Evolutionary conservation across 495 filamentous ascomycete species (phyloP), one percentile per base, ranked within the genome.

Genomic region (Chaetomium tenue): DNA sequence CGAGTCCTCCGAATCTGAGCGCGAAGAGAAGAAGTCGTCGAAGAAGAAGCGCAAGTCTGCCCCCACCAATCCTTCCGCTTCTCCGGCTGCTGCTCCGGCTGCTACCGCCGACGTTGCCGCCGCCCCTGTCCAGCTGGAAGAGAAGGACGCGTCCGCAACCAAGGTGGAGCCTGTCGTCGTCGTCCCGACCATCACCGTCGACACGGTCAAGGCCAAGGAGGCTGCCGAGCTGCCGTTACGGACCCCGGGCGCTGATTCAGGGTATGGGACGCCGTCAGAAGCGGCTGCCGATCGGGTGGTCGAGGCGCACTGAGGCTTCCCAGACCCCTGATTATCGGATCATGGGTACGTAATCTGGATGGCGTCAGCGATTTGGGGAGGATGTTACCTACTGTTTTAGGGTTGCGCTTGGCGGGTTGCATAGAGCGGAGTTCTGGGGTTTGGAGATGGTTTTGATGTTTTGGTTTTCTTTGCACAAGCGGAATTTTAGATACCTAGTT

Each of bases 201-300:
- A 70, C n/a, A 51, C 63, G 42, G 61, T 50, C 44, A 63, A 70
- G 23, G 63, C 55, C 25, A 74, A 60, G 53, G 64, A 66, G 12
- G 71, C 66, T n/a, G 71, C 61, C 1, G 48, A 40, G 65, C 72
- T 30, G 23, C 42, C 52, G 33, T 47, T 50, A n/a, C 26, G 54
- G 70, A 65, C 46, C 50, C 64, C 66, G 61, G 65, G 71, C 1
- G 68, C 47, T 6, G 75, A 77, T 51, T 76, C 75, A 3, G 75
- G 74, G 13, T 77, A 76, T 52, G 74, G 72, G n/a, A 65, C 63
- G 5, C 56, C 63, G 28, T 53, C 33, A 46, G 16, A 56, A 33
- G 28, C 4, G 18, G 25, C 12, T 50, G 46, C 20, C 46, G 46
- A 50, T 50, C n/a, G 46, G 4, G 25, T 20, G 39, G 39, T 42